Percentiles rank a stretch among this genome's conserved stretches.
phyloP scores from a whole-genome alignment of 1,284 basidiomycete genomes.

The Afroboletus lepidellus region DNA sequence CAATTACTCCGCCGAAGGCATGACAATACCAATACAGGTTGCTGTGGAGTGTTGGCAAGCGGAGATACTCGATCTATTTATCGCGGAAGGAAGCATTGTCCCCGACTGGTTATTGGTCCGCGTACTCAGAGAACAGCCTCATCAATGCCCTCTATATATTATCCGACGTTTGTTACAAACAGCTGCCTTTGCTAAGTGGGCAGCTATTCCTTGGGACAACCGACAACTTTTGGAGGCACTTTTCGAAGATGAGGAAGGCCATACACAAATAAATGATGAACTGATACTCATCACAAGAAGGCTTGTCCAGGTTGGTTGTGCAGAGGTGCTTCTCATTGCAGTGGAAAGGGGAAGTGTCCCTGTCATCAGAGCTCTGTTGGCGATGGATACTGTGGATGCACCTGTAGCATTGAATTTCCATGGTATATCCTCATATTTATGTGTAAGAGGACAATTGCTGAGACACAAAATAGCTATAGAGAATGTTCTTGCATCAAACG shows the following conservation, averaged over 20 bases:
- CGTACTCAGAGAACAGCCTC: neutral
- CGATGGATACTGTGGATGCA: neutral
- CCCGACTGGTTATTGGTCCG: neutral
- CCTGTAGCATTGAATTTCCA: no score
- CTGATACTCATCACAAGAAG: neutral
- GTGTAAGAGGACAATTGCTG: neutral
- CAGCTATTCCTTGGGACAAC: neutral
- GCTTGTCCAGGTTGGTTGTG: neutral
- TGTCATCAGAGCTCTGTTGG: neutral
- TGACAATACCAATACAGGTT: neutral
- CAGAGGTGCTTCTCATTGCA: neutral
- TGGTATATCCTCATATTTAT: neutral
- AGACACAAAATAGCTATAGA: neutral
- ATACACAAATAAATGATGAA: neutral
- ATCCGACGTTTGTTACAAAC: conserved; percentile 1
- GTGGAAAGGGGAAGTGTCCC: conserved; percentile 3
- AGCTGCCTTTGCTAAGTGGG: no score
- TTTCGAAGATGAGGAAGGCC: conserved; percentile 1
- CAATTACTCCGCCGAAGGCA: neutral
- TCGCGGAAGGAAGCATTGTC: neutral
- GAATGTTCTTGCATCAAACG: neutral
- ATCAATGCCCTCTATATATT: neutral
- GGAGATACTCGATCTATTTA: neutral
- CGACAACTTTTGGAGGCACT: conserved; percentile 1
- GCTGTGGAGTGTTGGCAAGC: neutral